phyloP scores from a whole-genome alignment of 352 stramenopile species.

The Peronosclerospora sorghi region DNA sequence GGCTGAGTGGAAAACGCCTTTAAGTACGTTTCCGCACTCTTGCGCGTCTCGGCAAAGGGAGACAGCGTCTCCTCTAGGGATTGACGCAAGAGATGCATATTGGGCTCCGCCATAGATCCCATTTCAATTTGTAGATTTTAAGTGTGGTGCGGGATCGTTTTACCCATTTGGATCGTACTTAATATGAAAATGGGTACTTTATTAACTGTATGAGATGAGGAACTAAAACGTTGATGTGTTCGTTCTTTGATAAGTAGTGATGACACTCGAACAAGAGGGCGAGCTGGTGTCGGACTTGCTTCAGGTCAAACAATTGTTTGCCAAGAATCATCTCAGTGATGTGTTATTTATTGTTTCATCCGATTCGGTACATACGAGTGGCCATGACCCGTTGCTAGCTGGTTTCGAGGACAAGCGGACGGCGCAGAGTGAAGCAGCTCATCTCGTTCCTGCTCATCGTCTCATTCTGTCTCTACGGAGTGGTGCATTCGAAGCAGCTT shows the following conservation, averaged over 20 bases:
- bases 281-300: constrained; percentile 40
- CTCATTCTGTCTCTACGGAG: constrained; percentile 65
- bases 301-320: constrained; percentile 46
- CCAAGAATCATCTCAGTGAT: constrained; percentile 65
- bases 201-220: too few relatives aligned
- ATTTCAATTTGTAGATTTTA: neutral
- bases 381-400: neutral
- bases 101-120: constrained; percentile 45
- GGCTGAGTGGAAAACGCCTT: constrained; percentile 42
- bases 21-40: constrained; percentile 59
- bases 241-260: neutral
- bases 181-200: neutral
- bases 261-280: constrained; percentile 9
- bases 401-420: constrained; percentile 2
- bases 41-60: constrained; percentile 55
- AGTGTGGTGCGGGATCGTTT: too few relatives aligned
- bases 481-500: constrained; percentile 51
- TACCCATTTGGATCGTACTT: constrained; percentile 1
- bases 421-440: constrained; percentile 8
- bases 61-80: constrained; percentile 75
- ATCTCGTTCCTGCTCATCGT: constrained; percentile 65
- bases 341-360: constrained; percentile 67
- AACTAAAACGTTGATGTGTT: too few relatives aligned
- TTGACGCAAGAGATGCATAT: constrained; percentile 52
- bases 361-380: constrained; percentile 5